Evolutionary conservation across 2,329 filamentous ascomycete species (phyloP).

Genomic region (Corinectria fuckeliana): DNA sequence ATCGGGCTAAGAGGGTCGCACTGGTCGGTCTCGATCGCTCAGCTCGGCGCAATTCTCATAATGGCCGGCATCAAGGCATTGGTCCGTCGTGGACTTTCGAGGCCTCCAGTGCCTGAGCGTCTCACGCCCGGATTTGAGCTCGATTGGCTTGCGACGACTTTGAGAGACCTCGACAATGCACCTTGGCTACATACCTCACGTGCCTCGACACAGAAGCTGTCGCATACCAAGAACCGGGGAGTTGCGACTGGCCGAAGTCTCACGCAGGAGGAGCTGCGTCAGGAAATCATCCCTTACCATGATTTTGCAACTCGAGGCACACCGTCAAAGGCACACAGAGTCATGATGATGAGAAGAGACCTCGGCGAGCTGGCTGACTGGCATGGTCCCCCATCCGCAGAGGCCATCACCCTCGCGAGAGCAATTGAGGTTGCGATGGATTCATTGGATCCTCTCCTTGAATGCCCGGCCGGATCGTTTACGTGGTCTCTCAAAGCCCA

Average conservation of each 20-base stretch:
- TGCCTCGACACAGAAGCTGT: neutral
- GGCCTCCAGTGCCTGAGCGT: neutral
- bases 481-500: neutral
- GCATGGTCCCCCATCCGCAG: slow-evolving; percentile 27
- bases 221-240: neutral
- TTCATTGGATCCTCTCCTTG: slow-evolving; percentile 13
- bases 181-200: neutral
- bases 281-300: neutral
- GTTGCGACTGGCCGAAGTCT: neutral
- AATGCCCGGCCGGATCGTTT: neutral
- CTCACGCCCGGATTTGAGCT: slow-evolving; percentile 25
- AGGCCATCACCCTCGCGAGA: slow-evolving; percentile 19
- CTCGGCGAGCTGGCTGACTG: slow-evolving; percentile 30
- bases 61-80: slow-evolving; percentile 37
- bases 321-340: slow-evolving; percentile 9
- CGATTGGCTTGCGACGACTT: slow-evolving; percentile 17
- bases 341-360: slow-evolving; percentile 25
- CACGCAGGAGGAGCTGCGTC: neutral
- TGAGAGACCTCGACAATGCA: neutral
- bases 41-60: slow-evolving; percentile 32
- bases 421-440: slow-evolving; percentile 35
- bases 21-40: slow-evolving; percentile 35
- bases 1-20: slow-evolving; percentile 37
- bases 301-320: neutral
- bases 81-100: slow-evolving; percentile 29